These are phyloP conservation scores for Penicillium corylophilum DNA, from an alignment of 2,329 filamentous ascomycete species.

Conservation along the genomic window DNA sequence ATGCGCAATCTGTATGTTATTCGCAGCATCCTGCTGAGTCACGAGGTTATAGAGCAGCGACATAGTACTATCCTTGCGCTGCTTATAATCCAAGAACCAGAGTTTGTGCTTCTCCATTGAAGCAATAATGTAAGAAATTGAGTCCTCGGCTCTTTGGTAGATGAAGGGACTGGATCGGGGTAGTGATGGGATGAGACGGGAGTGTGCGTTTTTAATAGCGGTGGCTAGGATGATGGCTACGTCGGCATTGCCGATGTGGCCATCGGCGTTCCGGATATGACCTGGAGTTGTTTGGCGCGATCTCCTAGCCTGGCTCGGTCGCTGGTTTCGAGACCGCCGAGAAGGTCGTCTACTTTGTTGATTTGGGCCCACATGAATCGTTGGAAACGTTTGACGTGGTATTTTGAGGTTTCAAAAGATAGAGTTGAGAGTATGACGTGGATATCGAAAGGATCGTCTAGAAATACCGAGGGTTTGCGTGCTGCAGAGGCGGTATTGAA, in stretches of 20 bases:
- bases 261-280: conserved; percentile 31
- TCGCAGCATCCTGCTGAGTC: conserved; percentile 32
- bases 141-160: conserved; percentile 16
- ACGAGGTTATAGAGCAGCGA: conserved; percentile 26
- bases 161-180: conserved; percentile 5
- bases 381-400: conserved; percentile 13
- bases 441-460: conserved; percentile 16
- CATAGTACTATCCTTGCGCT: conserved; percentile 26
- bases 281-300: conserved; percentile 29
- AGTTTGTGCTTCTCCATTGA: conserved; percentile 30
- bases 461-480: background rate
- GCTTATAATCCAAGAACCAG: conserved; percentile 28
- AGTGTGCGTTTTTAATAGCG: conserved; percentile 22
- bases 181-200: conserved; percentile 5
- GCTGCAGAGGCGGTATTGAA: background rate
- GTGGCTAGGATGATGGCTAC: conserved; percentile 25
- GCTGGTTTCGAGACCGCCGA: conserved; percentile 16
- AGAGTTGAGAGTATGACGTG: conserved; percentile 15
- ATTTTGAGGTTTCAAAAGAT: conserved; percentile 15
- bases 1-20: conserved; percentile 31
- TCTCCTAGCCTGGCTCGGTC: conserved; percentile 24
- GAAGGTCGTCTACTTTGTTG: conserved; percentile 22
- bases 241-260: conserved; percentile 28
- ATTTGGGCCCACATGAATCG: conserved; percentile 21
- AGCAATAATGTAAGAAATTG: conserved; percentile 25